These are phyloP conservation scores for Furcasterigmium sp. DNA, from an alignment of 2,329 filamentous ascomycete genomes.

Conservation along the genomic window DNA sequence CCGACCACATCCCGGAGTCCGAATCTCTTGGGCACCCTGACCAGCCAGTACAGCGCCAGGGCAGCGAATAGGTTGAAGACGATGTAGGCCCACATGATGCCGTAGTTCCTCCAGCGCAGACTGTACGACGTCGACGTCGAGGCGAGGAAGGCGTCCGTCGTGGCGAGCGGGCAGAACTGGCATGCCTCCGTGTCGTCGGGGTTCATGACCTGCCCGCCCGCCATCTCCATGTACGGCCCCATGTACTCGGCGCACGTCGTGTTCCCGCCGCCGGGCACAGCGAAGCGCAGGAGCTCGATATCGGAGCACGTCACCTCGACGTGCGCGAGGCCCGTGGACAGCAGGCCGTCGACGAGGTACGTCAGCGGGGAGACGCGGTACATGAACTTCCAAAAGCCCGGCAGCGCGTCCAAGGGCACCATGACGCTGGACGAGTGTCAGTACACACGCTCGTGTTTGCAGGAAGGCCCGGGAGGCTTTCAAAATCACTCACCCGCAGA, in stretches of 20 bases:
- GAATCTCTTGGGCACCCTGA: slow-evolving; percentile 21
- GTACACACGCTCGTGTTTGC: too few relatives aligned
- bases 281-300: slow-evolving; percentile 48
- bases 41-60: slow-evolving; percentile 41
- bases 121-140: slow-evolving; percentile 36
- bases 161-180: slow-evolving; percentile 31
- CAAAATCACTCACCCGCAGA: slow-evolving; percentile 38
- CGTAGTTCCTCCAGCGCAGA: slow-evolving; percentile 50
- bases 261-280: slow-evolving; percentile 38
- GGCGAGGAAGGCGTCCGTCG: slow-evolving; percentile 32
- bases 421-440: slow-evolving; percentile 43
- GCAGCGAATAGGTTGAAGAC: slow-evolving; percentile 45
- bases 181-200: slow-evolving; percentile 34
- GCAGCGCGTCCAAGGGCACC: slow-evolving; percentile 48
- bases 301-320: slow-evolving; percentile 16
- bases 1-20: too few relatives aligned
- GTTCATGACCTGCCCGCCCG: slow-evolving; percentile 44
- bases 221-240: slow-evolving; percentile 28
- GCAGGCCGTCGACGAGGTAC: slow-evolving; percentile 59
- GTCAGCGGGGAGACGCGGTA: slow-evolving; percentile 65
- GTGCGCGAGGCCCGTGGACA: slow-evolving; percentile 25
- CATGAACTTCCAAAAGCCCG: slow-evolving; percentile 69
- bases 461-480: too few relatives aligned
- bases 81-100: slow-evolving; percentile 47
- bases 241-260: slow-evolving; percentile 48